Evolutionary conservation across 768 basidiomycete species (phyloP).

Genomic region (Tephrocybe sp.): DNA sequence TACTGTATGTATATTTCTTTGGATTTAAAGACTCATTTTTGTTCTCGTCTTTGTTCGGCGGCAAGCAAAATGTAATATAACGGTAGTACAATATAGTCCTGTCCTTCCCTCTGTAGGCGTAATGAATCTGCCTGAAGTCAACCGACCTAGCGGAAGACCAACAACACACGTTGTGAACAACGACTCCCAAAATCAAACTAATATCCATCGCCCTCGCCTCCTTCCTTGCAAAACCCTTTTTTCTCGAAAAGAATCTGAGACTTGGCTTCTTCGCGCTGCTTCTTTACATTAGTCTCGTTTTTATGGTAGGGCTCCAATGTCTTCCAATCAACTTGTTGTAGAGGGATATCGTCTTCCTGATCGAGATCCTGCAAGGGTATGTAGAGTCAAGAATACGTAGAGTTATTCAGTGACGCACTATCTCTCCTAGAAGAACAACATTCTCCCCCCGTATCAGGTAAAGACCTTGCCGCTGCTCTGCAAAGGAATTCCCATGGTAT

Average conservation of each 20-base stretch:
- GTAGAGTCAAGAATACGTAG: neutral
- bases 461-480: conserved; percentile 84
- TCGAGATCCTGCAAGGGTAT: conserved; percentile 72
- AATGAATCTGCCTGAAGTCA: conserved; percentile 22
- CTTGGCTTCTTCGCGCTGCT: conserved; percentile 79
- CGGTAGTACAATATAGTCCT: conserved; percentile 18
- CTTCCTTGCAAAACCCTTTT: conserved; percentile 92
- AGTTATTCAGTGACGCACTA: conserved; percentile 51
- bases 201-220: conserved; percentile 95
- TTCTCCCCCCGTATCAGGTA: conserved; percentile 98
- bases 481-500: conserved; percentile 85
- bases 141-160: neutral
- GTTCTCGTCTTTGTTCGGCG: conserved; percentile 5
- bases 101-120: conserved; percentile 13
- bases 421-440: conserved; percentile 94
- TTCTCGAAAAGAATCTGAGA: conserved; percentile 79
- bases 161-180: neutral
- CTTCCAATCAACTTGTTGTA: conserved; percentile 71
- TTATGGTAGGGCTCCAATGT: conserved; percentile 70
- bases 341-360: conserved; percentile 82
- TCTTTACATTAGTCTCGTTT: conserved; percentile 69
- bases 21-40: conserved; percentile 12
- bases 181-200: conserved; percentile 30
- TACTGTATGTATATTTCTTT: conserved; percentile 3
- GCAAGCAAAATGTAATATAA: conserved; percentile 17